These are phyloP conservation scores for Medicago lupulina DNA, from an alignment of 306 rosid genomes.

Conservation along the genomic window DNA sequence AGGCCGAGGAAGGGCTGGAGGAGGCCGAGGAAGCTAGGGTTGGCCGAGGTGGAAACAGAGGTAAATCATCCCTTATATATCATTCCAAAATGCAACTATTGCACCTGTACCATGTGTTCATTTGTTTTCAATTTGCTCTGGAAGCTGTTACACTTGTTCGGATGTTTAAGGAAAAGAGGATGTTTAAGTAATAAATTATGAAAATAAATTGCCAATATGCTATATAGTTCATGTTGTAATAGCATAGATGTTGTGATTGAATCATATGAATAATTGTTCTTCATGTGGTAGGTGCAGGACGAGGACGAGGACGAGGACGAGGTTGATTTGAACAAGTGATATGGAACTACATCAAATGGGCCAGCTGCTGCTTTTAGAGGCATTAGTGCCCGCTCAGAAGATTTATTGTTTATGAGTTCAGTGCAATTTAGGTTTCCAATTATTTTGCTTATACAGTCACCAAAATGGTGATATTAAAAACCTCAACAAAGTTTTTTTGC, in stretches of 20 bases:
- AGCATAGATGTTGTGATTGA: constrained; percentile 7
- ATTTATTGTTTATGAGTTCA: constrained; percentile 19
- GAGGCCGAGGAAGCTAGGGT: constrained; percentile 79
- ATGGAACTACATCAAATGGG: constrained; percentile 32
- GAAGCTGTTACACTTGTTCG: too few relatives aligned
- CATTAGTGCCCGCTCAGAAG: constrained; percentile 43
- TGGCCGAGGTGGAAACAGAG: constrained; percentile 78
- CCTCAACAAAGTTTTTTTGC: constrained; percentile 17
- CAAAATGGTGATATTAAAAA: constrained; percentile 29
- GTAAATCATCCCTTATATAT: constrained; percentile 44
- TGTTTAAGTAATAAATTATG: neutral
- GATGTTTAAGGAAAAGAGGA: too few relatives aligned
- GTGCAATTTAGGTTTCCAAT: constrained; percentile 27
- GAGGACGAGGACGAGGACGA: constrained; percentile 70
- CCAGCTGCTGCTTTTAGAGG: constrained; percentile 41
- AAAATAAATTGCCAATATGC: neutral
- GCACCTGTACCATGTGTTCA: neutral
- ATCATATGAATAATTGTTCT: constrained; percentile 32
- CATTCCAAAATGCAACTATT: too few relatives aligned
- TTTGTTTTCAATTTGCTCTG: constrained; percentile 5
- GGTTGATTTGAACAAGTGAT: constrained; percentile 49
- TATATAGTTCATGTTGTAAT: neutral
- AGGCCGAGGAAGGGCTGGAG: constrained; percentile 84
- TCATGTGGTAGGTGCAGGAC: constrained; percentile 57
- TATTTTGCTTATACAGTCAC: constrained; percentile 32